Percentiles rank a stretch among this genome's conserved stretches.
These are phyloP conservation scores for Xylariaceae sp. DNA, from an alignment of 2,329 filamentous ascomycete genomes.

Conservation along the genomic window DNA sequence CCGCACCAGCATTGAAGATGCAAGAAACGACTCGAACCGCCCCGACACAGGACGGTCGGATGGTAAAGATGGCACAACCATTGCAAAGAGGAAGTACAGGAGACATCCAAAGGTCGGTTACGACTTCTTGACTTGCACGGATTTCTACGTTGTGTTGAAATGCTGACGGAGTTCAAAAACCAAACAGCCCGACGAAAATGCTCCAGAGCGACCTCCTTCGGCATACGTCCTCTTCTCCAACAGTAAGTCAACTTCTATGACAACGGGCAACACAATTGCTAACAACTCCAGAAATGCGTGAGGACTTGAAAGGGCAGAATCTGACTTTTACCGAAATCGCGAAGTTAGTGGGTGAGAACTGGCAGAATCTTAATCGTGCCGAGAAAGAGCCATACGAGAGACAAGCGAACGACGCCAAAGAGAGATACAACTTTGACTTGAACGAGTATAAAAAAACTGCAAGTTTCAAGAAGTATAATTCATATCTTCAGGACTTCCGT, in stretches of 20 bases:
- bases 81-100: constrained; percentile 68
- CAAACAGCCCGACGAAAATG: constrained; percentile 77
- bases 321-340: constrained; percentile 80
- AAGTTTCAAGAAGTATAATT: constrained; percentile 63
- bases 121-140: background rate
- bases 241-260: constrained; percentile 55
- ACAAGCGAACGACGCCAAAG: constrained; percentile 69
- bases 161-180: too few species aligned
- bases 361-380: constrained; percentile 64
- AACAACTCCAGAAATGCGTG: constrained; percentile 60
- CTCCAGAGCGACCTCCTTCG: constrained; percentile 74
- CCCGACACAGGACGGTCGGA: constrained; percentile 43
- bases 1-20: constrained; percentile 50
- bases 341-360: constrained; percentile 76
- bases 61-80: constrained; percentile 39
- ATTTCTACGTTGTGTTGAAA: too few species aligned
- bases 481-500: constrained; percentile 75
- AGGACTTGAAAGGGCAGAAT: constrained; percentile 71
- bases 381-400: constrained; percentile 71
- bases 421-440: constrained; percentile 70
- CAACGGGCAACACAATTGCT: background rate
- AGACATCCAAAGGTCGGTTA: constrained; percentile 67
- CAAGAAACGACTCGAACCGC: constrained; percentile 51
- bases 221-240: constrained; percentile 86
- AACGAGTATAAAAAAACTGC: constrained; percentile 73